These are phyloP conservation scores for Scheffersomyces insectosa DNA, from an alignment of 1,139 yeast species.

Conservation along the genomic window DNA sequence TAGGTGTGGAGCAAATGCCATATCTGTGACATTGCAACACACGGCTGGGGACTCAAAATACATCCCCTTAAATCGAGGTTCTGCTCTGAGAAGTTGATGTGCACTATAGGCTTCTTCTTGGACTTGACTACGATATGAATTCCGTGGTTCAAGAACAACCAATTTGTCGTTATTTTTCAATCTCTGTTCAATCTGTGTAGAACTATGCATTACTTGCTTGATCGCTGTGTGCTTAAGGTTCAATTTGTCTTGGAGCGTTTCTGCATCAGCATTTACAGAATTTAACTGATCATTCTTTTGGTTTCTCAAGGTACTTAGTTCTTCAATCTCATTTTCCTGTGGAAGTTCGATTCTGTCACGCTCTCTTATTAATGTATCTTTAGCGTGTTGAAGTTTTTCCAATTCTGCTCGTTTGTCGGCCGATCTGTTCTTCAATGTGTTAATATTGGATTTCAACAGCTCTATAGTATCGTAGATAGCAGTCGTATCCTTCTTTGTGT, in stretches of 20 bases:
- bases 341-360: slow-evolving; percentile 13
- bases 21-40: slow-evolving; percentile 55
- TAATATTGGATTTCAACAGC: slow-evolving; percentile 16
- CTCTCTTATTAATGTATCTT: slow-evolving; percentile 14
- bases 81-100: slow-evolving; percentile 31
- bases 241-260: slow-evolving; percentile 6
- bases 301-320: slow-evolving; percentile 13
- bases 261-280: slow-evolving; percentile 8
- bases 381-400: slow-evolving; percentile 15
- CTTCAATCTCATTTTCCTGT: slow-evolving; percentile 18
- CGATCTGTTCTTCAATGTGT: slow-evolving; percentile 19
- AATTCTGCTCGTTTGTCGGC: slow-evolving; percentile 26
- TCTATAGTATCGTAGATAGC: slow-evolving; percentile 20
- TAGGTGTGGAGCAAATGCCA: slow-evolving; percentile 51
- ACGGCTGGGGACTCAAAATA: slow-evolving; percentile 81
- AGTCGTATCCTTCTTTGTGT: slow-evolving; percentile 15
- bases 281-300: slow-evolving; percentile 8
- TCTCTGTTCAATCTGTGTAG: slow-evolving; percentile 20
- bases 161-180: slow-evolving; percentile 55
- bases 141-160: slow-evolving; percentile 36
- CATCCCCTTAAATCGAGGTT: slow-evolving; percentile 30
- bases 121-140: slow-evolving; percentile 26
- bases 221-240: slow-evolving; percentile 8
- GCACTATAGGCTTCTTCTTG: slow-evolving; percentile 32
- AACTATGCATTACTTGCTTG: slow-evolving; percentile 5